Conservation (phyloP, 176 grass and related monocot species). For the barley (Hordeum vulgare) region MorexV3_pseudomolecules_assembly NC_058521.1:359966108-359966607, state of each 20-base stretch:
- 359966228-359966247: background rate
- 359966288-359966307: background rate
- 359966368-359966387: background rate
- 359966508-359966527: conserved; percentile 10
- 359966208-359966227: background rate
- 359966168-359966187: conserved; percentile 5
- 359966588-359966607: background rate
- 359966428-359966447: background rate
- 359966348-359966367: background rate
- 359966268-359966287: background rate
- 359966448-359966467: background rate
- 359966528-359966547: background rate
- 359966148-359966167: background rate
- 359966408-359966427: background rate
- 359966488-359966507: background rate
- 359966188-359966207: background rate
- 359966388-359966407: background rate
- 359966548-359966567: background rate
- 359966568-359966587: background rate
- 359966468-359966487: background rate
- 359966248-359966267: conserved; percentile 2
- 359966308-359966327: background rate
- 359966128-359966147: conserved; percentile 55
- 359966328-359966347: background rate
- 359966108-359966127: conserved; percentile 74